Evolutionary conservation across 2,329 filamentous ascomycete genomes (phyloP).

Genomic region (Sclerotinia glacialis): DNA sequence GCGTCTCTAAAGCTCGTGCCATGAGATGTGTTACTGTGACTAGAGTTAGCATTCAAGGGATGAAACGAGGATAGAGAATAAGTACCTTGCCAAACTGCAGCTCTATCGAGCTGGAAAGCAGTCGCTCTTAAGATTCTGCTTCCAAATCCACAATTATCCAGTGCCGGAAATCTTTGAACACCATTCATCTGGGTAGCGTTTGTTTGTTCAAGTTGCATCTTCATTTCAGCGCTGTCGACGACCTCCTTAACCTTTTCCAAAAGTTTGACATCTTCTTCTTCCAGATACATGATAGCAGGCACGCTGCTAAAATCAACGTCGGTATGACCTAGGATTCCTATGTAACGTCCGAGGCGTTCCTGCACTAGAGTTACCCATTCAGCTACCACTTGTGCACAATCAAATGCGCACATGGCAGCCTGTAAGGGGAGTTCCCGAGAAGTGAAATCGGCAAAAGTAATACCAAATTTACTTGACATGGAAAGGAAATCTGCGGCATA

Average conservation of each 20-base stretch:
- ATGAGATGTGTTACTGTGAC: slow-evolving; percentile 64
- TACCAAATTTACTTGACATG: slow-evolving; percentile 81
- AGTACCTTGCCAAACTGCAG: slow-evolving; percentile 89
- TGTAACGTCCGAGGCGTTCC: slow-evolving; percentile 84
- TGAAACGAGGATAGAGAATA: slow-evolving; percentile 25
- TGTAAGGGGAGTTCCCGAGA: slow-evolving; percentile 85
- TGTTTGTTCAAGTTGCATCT: slow-evolving; percentile 64
- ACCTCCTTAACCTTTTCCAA: slow-evolving; percentile 80
- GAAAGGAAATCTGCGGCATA: slow-evolving; percentile 89
- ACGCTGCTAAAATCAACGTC: slow-evolving; percentile 75
- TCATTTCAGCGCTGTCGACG: slow-evolving; percentile 71
- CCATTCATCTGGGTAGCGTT: slow-evolving; percentile 50
- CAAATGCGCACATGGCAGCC: slow-evolving; percentile 87
- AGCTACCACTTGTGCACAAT: slow-evolving; percentile 88
- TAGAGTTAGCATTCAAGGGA: slow-evolving; percentile 32
- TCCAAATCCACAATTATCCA: slow-evolving; percentile 71
- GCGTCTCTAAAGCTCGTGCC: slow-evolving; percentile 45
- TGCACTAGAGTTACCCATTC: slow-evolving; percentile 94
- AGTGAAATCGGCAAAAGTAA: slow-evolving; percentile 80
- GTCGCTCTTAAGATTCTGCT: slow-evolving; percentile 81
- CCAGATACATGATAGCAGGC: slow-evolving; percentile 83
- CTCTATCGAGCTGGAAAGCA: slow-evolving; percentile 82
- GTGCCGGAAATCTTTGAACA: slow-evolving; percentile 51
- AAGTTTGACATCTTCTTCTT: slow-evolving; percentile 86
- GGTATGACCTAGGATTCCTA: slow-evolving; percentile 83